These are phyloP conservation scores for Backusella psychrophila DNA, from an alignment of 192 early-diverging fungal species.

Conservation along the genomic window DNA sequence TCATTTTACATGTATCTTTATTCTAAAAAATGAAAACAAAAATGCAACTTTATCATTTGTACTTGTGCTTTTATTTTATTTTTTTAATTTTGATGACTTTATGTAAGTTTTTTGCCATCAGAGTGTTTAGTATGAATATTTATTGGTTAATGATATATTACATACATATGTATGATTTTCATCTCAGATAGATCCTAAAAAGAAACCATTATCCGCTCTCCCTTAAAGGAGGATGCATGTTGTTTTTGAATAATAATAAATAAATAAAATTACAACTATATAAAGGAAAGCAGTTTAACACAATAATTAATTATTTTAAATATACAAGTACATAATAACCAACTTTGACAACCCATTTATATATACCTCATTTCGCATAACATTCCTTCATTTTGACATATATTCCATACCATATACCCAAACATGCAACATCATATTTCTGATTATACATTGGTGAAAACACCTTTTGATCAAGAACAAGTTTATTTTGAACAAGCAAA, in stretches of 20 bases:
- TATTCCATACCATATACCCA: neutral
- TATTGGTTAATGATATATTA: neutral
- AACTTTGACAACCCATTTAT: too few relatives aligned
- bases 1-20: too few relatives aligned
- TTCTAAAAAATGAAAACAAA: too few relatives aligned
- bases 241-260: neutral
- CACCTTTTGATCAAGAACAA: neutral
- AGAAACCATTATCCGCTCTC: neutral
- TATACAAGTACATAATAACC: too few relatives aligned
- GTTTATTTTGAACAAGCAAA: neutral
- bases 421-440: neutral
- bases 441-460: neutral
- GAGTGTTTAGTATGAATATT: neutral
- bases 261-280: neutral
- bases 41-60: too few relatives aligned
- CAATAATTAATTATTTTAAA: neutral
- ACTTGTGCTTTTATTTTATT: too few relatives aligned
- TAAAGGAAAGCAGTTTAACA: neutral
- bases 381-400: neutral
- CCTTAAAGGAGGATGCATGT: neutral
- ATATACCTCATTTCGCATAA: too few relatives aligned
- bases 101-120: neutral
- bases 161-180: neutral
- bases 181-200: slow-evolving; percentile 1
- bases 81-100: too few relatives aligned